These are phyloP conservation scores for Termitomyces sp. DNA, from an alignment of 1,284 basidiomycete genomes.

Conservation along the genomic window DNA sequence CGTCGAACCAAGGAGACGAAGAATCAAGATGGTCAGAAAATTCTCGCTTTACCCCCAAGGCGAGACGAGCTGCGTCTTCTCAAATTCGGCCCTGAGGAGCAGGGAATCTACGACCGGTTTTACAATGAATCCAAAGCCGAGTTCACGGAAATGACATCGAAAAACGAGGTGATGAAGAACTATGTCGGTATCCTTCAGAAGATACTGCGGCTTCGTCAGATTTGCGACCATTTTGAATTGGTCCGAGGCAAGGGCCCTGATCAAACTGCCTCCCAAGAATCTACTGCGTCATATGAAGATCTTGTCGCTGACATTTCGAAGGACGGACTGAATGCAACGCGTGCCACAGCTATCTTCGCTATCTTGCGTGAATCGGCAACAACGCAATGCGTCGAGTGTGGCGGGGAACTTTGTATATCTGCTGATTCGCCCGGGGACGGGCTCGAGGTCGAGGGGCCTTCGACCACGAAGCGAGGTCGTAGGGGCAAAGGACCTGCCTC, in stretches of 20 bases:
- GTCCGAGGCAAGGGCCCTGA: constrained; percentile 72
- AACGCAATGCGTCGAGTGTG: constrained; percentile 86
- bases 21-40: constrained; percentile 74
- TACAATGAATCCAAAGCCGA: constrained; percentile 87
- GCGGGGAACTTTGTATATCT: constrained; percentile 63
- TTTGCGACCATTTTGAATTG: constrained; percentile 94
- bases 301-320: constrained; percentile 68
- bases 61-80: constrained; percentile 83
- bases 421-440: constrained; percentile 45
- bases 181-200: constrained; percentile 97
- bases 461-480: constrained; percentile 54
- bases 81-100: constrained; percentile 80
- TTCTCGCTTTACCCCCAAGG: constrained; percentile 85
- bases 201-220: constrained; percentile 91
- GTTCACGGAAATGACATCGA: constrained; percentile 81
- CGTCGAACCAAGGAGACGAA: constrained; percentile 94
- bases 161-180: constrained; percentile 94
- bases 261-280: constrained; percentile 27
- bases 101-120: constrained; percentile 83
- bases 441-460: constrained; percentile 45
- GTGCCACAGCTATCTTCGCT: constrained; percentile 77
- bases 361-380: constrained; percentile 82
- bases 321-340: constrained; percentile 75
- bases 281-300: constrained; percentile 61
- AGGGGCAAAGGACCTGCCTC: constrained; percentile 55